Conservation (phyloP, 2,329 filamentous ascomycete genomes). For the Arthrobotrys musiformis region DNA sequence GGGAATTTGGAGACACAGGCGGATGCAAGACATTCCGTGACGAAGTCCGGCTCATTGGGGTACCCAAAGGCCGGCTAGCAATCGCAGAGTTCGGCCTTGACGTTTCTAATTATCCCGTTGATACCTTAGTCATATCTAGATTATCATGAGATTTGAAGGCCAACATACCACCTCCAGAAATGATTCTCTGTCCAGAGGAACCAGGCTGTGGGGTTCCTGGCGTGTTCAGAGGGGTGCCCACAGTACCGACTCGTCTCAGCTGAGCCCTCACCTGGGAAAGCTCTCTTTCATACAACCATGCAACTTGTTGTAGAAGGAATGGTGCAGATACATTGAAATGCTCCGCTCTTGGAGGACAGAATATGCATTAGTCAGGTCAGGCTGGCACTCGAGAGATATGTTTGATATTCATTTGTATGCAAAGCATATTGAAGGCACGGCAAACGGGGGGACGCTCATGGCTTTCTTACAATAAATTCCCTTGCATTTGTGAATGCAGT, state of each 20-base stretch:
- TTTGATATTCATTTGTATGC: background rate
- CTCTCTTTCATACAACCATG: conserved; percentile 91
- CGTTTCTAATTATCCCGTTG: conserved; percentile 20
- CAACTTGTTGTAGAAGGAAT: conserved; percentile 91
- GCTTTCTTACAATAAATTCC: conserved; percentile 52
- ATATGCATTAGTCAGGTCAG: conserved; percentile 75
- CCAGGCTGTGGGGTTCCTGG: conserved; percentile 46
- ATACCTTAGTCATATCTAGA: background rate
- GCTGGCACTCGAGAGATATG: conserved; percentile 64
- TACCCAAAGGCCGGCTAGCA: conserved; percentile 42
- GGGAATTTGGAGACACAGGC: conserved; percentile 36
- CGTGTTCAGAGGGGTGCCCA: conserved; percentile 51
- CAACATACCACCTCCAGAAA: conserved; percentile 39
- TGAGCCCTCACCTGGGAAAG: conserved; percentile 89
- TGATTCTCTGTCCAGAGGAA: conserved; percentile 28
- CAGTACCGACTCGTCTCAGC: conserved; percentile 73
- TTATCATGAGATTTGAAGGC: background rate
- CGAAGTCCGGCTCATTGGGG: conserved; percentile 49
- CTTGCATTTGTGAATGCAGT: conserved; percentile 56
- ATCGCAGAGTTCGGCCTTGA: conserved; percentile 44
- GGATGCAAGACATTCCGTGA: conserved; percentile 51
- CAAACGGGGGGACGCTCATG: background rate
- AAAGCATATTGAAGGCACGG: background rate
- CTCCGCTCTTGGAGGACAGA: conserved; percentile 68
- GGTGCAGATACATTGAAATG: conserved; percentile 85